phyloP scores from a whole-genome alignment of 2,329 filamentous ascomycete species.

The Fusarium dlaminii region DNA sequence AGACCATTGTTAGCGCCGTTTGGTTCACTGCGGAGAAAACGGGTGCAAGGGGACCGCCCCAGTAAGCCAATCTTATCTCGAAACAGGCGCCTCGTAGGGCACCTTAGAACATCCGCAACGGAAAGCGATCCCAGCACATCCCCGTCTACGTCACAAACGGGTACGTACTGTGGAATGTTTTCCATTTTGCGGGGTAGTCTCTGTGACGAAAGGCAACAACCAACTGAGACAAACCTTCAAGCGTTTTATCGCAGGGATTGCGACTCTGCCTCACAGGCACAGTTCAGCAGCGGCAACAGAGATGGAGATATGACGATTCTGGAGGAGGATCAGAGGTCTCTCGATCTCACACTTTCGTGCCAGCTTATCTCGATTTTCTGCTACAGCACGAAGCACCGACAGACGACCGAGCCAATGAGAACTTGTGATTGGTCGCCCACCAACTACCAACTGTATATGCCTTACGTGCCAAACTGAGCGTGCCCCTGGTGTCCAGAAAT shows the following conservation, averaged over 20 bases:
- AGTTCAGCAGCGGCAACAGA: slow-evolving; percentile 4
- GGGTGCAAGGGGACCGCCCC: slow-evolving; percentile 24
- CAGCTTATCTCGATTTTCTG: background rate
- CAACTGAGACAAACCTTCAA: slow-evolving; percentile 14
- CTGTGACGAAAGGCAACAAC: background rate
- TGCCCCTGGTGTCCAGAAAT: background rate
- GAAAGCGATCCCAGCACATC: slow-evolving; percentile 12
- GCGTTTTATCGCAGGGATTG: slow-evolving; percentile 12
- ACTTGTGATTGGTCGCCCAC: slow-evolving; percentile 12
- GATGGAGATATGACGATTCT: background rate
- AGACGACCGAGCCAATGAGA: background rate
- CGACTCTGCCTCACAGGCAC: slow-evolving; percentile 18
- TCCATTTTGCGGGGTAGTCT: slow-evolving; percentile 37
- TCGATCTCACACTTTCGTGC: background rate
- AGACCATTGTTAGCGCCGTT: slow-evolving; percentile 15
- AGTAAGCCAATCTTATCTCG: slow-evolving; percentile 23
- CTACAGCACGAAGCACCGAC: background rate
- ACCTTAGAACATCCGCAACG: slow-evolving; percentile 6
- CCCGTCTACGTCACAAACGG: slow-evolving; percentile 33
- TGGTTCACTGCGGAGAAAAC: slow-evolving; percentile 26
- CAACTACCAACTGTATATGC: background rate
- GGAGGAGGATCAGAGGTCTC: background rate
- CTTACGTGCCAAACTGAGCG: background rate
- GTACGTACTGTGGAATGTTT: slow-evolving; percentile 2
- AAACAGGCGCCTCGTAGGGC: slow-evolving; percentile 18